These are phyloP conservation scores for Umbelopsis sp. DNA, from an alignment of 192 early-diverging fungal species.

Conservation along the genomic window DNA sequence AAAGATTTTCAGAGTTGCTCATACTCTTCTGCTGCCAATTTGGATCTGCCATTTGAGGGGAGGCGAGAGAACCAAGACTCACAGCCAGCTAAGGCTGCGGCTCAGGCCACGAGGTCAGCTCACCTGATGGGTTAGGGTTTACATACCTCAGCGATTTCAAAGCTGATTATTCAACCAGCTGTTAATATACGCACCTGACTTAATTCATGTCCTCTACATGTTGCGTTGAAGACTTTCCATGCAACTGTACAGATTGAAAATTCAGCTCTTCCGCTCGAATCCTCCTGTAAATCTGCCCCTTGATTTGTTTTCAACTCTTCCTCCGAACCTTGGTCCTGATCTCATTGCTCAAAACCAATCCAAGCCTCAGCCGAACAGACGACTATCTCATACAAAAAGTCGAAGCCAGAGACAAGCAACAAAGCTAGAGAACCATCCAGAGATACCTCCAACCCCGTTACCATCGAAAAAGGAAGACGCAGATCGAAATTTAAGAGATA, in stretches of 20 bases:
- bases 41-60: not conserved
- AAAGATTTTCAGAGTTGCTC: not conserved
- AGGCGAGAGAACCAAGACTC: not conserved
- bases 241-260: conserved; percentile 15
- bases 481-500: not conserved
- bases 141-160: not conserved
- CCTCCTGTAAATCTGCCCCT: not conserved
- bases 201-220: not conserved
- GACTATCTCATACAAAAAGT: not conserved
- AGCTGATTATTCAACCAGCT: not conserved
- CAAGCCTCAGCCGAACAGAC: not conserved
- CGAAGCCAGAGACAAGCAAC: conserved; percentile 4
- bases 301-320: conserved; percentile 11
- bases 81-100: not conserved
- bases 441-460: conserved; percentile 21
- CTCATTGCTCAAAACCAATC: conserved; percentile 1
- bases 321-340: not conserved
- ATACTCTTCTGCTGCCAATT: conserved; percentile 13
- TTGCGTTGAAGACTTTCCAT: conserved; percentile 8
- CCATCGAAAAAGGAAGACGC: not conserved
- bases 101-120: not conserved
- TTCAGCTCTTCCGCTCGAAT: conserved; percentile 15
- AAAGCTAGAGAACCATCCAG: not conserved
- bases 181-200: conserved; percentile 1
- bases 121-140: conserved; percentile 13